Conservation (phyloP, 2,329 filamentous ascomycete species). For the Neospermospora avenae region DNA sequence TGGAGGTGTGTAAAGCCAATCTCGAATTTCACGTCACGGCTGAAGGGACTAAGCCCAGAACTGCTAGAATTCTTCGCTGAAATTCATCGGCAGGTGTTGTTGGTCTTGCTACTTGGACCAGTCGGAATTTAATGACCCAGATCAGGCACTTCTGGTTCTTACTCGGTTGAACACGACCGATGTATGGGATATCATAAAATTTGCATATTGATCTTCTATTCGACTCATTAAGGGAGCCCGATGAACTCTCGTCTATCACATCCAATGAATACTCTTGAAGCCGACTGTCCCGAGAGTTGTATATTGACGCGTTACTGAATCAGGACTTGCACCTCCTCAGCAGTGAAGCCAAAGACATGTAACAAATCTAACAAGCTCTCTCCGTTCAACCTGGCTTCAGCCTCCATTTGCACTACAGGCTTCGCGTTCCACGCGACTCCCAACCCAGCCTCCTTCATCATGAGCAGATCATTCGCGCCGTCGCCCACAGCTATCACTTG, state of each 20-base stretch:
- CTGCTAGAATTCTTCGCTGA: no score
- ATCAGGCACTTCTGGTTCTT: no score
- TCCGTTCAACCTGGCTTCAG: conserved; percentile 68
- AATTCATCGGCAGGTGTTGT: no score
- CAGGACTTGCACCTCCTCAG: conserved; percentile 54
- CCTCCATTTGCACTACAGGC: conserved; percentile 75
- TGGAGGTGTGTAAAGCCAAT: no score
- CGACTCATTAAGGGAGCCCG: background rate
- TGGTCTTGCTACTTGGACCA: no score
- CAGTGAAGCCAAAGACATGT: conserved; percentile 69
- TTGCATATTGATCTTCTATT: background rate
- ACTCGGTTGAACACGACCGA: no score
- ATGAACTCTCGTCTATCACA: background rate
- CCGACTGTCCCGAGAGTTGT: background rate
- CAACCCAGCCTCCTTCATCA: conserved; percentile 72
- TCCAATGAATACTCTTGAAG: background rate
- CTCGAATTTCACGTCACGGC: no score
- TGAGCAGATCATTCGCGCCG: conserved; percentile 77
- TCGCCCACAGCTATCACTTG: conserved; percentile 76
- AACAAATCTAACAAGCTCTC: conserved; percentile 68
- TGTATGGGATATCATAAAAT: background rate
- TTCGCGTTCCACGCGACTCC: conserved; percentile 85
- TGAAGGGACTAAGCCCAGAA: no score
- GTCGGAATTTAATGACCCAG: no score
- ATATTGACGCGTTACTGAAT: background rate